phyloP scores from a whole-genome alignment of 1,139 yeast genomes.

The Blastobotrys persicus region DNA sequence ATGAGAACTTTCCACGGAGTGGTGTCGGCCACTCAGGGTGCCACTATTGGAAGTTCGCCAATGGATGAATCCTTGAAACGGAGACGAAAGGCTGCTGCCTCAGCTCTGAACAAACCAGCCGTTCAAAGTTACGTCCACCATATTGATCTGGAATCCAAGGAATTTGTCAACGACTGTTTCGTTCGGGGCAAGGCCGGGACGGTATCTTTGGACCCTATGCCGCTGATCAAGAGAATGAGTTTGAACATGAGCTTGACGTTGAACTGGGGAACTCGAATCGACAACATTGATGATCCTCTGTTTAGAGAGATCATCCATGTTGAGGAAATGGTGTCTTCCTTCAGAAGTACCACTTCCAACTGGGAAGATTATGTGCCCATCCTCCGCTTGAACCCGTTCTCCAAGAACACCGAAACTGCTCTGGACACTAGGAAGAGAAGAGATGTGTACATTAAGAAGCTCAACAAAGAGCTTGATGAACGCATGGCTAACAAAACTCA shows the following conservation, averaged over 20 bases:
- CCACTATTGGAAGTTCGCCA: constrained; percentile 76
- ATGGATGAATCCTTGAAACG: constrained; percentile 51
- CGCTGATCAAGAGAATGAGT: constrained; percentile 47
- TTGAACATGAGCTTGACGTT: constrained; percentile 53
- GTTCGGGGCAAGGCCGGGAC: constrained; percentile 18
- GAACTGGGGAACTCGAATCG: constrained; percentile 60
- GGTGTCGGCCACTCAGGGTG: constrained; percentile 53
- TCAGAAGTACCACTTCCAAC: constrained; percentile 63
- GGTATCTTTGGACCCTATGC: constrained; percentile 44
- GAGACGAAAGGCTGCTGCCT: constrained; percentile 55
- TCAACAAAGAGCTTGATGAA: constrained; percentile 30
- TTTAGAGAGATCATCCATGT: constrained; percentile 57
- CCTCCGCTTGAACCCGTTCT: constrained; percentile 39
- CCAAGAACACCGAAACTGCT: constrained; percentile 36
- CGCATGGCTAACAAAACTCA: constrained; percentile 26
- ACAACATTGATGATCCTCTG: constrained; percentile 42
- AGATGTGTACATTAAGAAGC: constrained; percentile 47
- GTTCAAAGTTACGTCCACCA: constrained; percentile 38
- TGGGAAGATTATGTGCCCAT: constrained; percentile 60
- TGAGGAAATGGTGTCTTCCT: constrained; percentile 60
- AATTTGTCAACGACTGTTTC: constrained; percentile 21
- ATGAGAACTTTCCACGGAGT: constrained; percentile 65
- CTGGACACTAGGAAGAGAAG: constrained; percentile 46
- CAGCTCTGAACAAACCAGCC: constrained; percentile 44
- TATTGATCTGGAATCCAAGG: constrained; percentile 46